Evolutionary conservation across 73 alveolate genomes (phyloP).

Genomic region (Tetrahymena borealis): DNA sequence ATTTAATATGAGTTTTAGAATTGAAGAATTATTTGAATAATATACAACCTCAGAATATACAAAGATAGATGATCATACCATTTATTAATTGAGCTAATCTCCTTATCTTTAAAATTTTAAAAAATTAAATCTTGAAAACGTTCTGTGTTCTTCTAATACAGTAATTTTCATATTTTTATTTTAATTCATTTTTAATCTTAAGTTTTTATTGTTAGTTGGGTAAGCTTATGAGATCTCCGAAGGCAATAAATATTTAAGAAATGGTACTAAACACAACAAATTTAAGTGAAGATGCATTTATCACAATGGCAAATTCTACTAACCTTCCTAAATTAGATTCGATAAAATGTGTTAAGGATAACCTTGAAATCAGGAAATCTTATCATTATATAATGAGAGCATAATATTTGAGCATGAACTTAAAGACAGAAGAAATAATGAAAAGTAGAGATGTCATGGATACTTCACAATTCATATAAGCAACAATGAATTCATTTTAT

Average conservation of each 20-base stretch:
- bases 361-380: not conserved
- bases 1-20: not conserved
- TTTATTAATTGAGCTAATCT: not conserved
- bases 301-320: not conserved
- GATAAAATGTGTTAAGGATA: not conserved
- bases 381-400: not conserved
- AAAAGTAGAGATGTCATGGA: not conserved
- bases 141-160: not conserved
- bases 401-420: not conserved
- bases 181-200: not conserved
- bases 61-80: not conserved
- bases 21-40: not conserved
- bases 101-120: not conserved
- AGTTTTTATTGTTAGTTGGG: not conserved
- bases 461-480: not conserved
- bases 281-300: not conserved
- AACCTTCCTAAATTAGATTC: not conserved
- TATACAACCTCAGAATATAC: not conserved
- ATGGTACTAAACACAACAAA: not conserved
- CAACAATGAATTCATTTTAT: not conserved
- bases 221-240: not conserved
- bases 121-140: not conserved
- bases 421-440: not conserved
- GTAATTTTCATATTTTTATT: not conserved
- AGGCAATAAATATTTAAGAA: not conserved